These are phyloP conservation scores for Penicillium sp. DNA, from an alignment of 2,329 filamentous ascomycete genomes.

Conservation along the genomic window DNA sequence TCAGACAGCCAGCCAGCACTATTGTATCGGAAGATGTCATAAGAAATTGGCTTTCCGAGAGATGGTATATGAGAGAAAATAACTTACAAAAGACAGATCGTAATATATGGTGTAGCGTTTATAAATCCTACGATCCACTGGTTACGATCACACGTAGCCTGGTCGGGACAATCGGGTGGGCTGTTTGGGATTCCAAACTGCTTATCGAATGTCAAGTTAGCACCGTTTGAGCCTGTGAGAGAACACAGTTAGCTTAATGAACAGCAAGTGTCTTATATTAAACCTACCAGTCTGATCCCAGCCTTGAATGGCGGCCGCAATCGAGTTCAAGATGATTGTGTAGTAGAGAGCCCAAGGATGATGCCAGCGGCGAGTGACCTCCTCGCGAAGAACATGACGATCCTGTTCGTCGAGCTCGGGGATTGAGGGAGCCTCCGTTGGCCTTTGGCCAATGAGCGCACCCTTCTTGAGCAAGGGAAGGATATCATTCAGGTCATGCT, in stretches of 20 bases:
- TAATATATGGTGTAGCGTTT: constrained; percentile 57
- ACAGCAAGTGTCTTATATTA: too few relatives aligned
- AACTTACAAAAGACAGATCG: constrained; percentile 50
- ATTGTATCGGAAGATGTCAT: neutral
- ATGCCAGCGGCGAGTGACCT: constrained; percentile 50
- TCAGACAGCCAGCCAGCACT: constrained; percentile 23
- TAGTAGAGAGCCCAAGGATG: constrained; percentile 52
- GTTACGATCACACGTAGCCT: constrained; percentile 41
- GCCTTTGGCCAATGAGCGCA: constrained; percentile 73
- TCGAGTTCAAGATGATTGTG: constrained; percentile 51
- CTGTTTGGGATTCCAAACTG: constrained; percentile 25
- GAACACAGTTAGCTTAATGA: neutral
- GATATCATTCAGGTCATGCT: constrained; percentile 61
- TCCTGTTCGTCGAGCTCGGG: constrained; percentile 59
- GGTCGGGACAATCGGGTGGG: constrained; percentile 16
- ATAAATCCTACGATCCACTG: constrained; percentile 63
- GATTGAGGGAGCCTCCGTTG: constrained; percentile 63
- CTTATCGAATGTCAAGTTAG: constrained; percentile 24
- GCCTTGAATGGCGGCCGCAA: constrained; percentile 54
- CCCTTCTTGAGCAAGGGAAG: constrained; percentile 48
- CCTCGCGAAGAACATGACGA: constrained; percentile 43
- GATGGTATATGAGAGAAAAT: neutral
- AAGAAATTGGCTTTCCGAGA: neutral
- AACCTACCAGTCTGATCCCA: constrained; percentile 49
- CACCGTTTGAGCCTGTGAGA: constrained; percentile 21